Conservation (phyloP, 805 yeast species). For the Saccharomycopsis selenospora region DNA sequence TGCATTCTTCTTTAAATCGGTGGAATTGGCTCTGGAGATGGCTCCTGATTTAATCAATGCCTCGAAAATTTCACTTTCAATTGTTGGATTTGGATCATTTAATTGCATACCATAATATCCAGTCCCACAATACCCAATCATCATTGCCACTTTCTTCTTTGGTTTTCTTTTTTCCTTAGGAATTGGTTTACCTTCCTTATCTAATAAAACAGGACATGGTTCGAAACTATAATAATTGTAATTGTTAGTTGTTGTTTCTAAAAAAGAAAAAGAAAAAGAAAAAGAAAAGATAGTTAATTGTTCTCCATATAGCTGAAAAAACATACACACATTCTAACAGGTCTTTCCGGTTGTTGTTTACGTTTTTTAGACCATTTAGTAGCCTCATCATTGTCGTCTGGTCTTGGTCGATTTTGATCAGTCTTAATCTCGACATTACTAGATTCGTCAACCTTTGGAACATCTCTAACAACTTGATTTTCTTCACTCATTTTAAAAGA, state of each 20-base stretch:
- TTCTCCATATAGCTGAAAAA: neutral
- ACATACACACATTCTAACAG: constrained; percentile 1
- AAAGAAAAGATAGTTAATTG: neutral
- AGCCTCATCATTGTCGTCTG: neutral
- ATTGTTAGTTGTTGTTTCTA: neutral
- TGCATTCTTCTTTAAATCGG: constrained; percentile 80
- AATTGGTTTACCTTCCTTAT: constrained; percentile 56
- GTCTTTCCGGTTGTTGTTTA: neutral
- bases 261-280: neutral
- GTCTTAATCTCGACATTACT: neutral
- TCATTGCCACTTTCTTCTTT: constrained; percentile 80
- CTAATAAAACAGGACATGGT: constrained; percentile 30
- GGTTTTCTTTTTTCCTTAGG: constrained; percentile 61
- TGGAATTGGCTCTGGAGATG: constrained; percentile 75
- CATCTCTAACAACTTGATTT: neutral
- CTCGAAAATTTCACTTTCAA: constrained; percentile 79
- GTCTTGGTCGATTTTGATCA: neutral
- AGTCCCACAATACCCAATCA: constrained; percentile 92
- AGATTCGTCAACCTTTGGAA: neutral
- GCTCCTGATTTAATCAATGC: constrained; percentile 88
- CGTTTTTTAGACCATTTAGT: constrained; percentile 1
- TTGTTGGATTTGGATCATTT: constrained; percentile 81
- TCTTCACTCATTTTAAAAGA: too few species aligned
- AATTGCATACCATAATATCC: constrained; percentile 96
- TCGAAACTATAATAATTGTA: constrained; percentile 3